A percentile compares a stretch with the other conserved stretches of the same genome.
Conservation (phyloP, 78 protist genomes). For the Kipferlia bialata region DNA sequence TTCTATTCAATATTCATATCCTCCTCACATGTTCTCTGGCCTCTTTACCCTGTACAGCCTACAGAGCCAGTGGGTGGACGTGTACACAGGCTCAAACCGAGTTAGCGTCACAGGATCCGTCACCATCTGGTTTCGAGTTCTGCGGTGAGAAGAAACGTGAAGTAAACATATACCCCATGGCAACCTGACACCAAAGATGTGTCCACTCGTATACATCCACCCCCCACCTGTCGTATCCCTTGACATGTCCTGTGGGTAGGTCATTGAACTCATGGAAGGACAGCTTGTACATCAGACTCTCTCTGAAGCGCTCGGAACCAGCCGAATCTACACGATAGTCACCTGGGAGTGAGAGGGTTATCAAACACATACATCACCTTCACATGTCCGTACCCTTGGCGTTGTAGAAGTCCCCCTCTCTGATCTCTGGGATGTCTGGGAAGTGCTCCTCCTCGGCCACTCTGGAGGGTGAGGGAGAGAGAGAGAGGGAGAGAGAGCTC, state of each 20-base stretch:
- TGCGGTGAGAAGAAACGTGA: slow-evolving; percentile 63
- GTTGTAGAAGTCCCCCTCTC: slow-evolving; percentile 61
- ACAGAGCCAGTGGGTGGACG: slow-evolving; percentile 89
- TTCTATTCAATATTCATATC: no score
- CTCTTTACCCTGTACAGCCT: slow-evolving; percentile 82
- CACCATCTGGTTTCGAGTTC: slow-evolving; percentile 75
- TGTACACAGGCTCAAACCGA: slow-evolving; percentile 83
- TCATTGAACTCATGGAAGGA: slow-evolving; percentile 17
- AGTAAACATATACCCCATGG: slow-evolving; percentile 61
- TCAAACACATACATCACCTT: slow-evolving; percentile 43
- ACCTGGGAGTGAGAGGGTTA: neutral
- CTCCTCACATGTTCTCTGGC: slow-evolving; percentile 26
- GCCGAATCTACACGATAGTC: slow-evolving; percentile 3
- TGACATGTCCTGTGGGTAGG: slow-evolving; percentile 1
- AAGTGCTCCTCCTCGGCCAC: no score
- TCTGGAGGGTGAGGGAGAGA: neutral
- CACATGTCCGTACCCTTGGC: slow-evolving; percentile 51
- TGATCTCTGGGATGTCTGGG: slow-evolving; percentile 32
- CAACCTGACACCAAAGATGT: slow-evolving; percentile 38
- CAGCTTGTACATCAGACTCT: slow-evolving; percentile 78
- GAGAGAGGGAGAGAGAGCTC: no score
- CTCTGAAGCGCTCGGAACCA: slow-evolving; percentile 51
- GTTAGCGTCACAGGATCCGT: slow-evolving; percentile 57
- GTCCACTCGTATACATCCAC: neutral
- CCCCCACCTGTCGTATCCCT: no score